Evolutionary conservation across 192 early-diverging fungal species (phyloP).

Genomic region (Coemansia sp.): DNA sequence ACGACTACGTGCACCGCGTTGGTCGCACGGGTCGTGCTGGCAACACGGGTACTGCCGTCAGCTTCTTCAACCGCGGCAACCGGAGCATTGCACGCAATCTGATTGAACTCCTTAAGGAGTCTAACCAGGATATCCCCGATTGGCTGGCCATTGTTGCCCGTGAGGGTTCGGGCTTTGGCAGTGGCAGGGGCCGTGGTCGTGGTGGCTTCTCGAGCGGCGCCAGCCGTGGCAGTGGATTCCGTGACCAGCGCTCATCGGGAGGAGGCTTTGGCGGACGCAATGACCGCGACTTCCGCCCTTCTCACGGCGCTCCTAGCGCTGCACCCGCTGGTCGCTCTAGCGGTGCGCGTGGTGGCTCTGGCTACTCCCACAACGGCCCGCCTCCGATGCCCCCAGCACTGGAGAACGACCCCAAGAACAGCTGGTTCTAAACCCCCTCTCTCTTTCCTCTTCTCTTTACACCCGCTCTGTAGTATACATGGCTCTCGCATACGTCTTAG

Average conservation of each 20-base stretch:
- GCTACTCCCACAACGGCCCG: slow-evolving; percentile 21
- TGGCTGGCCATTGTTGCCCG: slow-evolving; percentile 77
- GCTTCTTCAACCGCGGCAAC: slow-evolving; percentile 92
- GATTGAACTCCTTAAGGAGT: slow-evolving; percentile 85
- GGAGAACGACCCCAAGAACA: slow-evolving; percentile 57
- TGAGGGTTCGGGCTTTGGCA: slow-evolving; percentile 57
- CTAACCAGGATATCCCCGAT: slow-evolving; percentile 89
- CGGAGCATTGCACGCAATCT: slow-evolving; percentile 82
- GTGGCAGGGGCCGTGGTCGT: slow-evolving; percentile 64
- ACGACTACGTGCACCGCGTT: slow-evolving; percentile 99
- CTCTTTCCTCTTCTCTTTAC: neutral
- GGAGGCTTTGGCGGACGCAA: slow-evolving; percentile 10
- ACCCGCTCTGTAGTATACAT: slow-evolving; percentile 25
- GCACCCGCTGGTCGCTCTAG: neutral
- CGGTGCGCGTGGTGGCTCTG: slow-evolving; percentile 4
- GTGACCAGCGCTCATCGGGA: slow-evolving; percentile 33
- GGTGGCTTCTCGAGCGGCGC: slow-evolving; percentile 45
- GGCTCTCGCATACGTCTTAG: slow-evolving; percentile 24
- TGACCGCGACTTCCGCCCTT: slow-evolving; percentile 46
- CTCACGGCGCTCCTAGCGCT: slow-evolving; percentile 4
- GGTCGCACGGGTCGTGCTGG: slow-evolving; percentile 98
- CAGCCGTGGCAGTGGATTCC: slow-evolving; percentile 39
- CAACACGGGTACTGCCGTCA: slow-evolving; percentile 88
- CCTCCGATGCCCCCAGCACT: slow-evolving; percentile 34
- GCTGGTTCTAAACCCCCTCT: slow-evolving; percentile 63